Evolutionary conservation across 2,329 filamentous ascomycete species (phyloP).

Genomic region (Cordyceps javanica): DNA sequence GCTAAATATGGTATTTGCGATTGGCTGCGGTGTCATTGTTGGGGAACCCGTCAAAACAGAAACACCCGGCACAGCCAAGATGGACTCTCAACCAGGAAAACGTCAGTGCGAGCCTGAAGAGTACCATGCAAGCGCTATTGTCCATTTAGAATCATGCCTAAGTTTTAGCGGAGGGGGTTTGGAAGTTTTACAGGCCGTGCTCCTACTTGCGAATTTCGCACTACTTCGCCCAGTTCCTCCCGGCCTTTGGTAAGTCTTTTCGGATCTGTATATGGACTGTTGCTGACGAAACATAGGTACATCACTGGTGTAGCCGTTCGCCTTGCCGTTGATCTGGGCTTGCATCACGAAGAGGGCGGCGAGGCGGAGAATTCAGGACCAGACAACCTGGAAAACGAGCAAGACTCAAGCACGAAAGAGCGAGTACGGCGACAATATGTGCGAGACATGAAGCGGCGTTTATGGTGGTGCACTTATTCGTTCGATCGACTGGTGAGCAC

Average conservation of each 20-base stretch:
- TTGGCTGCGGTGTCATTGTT: slow-evolving; percentile 88
- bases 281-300: slow-evolving; percentile 46
- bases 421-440: slow-evolving; percentile 73
- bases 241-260: slow-evolving; percentile 63
- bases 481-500: slow-evolving; percentile 92
- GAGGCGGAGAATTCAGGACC: slow-evolving; percentile 47
- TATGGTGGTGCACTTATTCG: slow-evolving; percentile 98
- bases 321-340: slow-evolving; percentile 80
- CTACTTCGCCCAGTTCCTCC: slow-evolving; percentile 85
- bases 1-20: slow-evolving; percentile 95
- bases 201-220: slow-evolving; percentile 86
- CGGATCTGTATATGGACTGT: neutral
- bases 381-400: slow-evolving; percentile 15
- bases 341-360: slow-evolving; percentile 86
- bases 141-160: slow-evolving; percentile 83
- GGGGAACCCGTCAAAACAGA: slow-evolving; percentile 52
- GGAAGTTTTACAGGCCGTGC: slow-evolving; percentile 88
- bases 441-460: slow-evolving; percentile 73
- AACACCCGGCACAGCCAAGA: slow-evolving; percentile 27
- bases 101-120: slow-evolving; percentile 62
- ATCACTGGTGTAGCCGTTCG: slow-evolving; percentile 92
- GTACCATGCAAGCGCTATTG: slow-evolving; percentile 90
- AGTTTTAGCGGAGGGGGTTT: slow-evolving; percentile 81
- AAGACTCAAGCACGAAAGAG: slow-evolving; percentile 33
- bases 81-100: slow-evolving; percentile 23